A percentile compares a stretch with the other conserved stretches of the same genome.
Evolutionary conservation across 2,329 filamentous ascomycete species (phyloP).

Genomic region (Teratosphaeriaceae sp.): DNA sequence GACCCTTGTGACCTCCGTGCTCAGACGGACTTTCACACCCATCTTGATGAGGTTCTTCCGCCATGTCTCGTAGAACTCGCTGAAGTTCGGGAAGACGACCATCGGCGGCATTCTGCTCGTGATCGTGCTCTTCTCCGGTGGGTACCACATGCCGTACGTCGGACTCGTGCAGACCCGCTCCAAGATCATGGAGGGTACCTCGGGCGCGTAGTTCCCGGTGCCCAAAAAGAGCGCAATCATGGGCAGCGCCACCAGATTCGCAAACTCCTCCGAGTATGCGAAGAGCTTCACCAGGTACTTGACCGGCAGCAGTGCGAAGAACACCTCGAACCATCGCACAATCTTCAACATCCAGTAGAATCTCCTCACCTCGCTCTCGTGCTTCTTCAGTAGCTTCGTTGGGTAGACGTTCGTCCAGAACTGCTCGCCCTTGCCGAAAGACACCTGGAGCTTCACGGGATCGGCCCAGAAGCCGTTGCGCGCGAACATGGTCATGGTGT

Average conservation of each 20-base stretch:
- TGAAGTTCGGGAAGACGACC: conserved; percentile 58
- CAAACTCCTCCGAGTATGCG: conserved; percentile 62
- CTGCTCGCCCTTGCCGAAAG: conserved; percentile 55
- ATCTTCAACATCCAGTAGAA: conserved; percentile 51
- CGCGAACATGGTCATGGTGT: conserved; percentile 59
- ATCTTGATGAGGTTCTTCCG: conserved; percentile 46
- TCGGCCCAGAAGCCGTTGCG: conserved; percentile 51
- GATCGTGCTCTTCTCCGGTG: conserved; percentile 41
- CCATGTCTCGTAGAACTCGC: conserved; percentile 56
- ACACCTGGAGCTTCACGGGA: conserved; percentile 54
- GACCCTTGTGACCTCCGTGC: conserved; percentile 50
- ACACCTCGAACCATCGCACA: conserved; percentile 53
- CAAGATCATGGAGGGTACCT: conserved; percentile 63
- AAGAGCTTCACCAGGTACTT: conserved; percentile 61
- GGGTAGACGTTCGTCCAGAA: conserved; percentile 64
- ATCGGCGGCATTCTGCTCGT: conserved; percentile 48
- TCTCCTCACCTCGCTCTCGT: conserved; percentile 49
- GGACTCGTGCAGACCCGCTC: conserved; percentile 45
- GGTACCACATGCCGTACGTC: conserved; percentile 55
- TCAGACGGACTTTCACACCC: conserved; percentile 51
- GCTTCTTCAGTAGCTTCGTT: conserved; percentile 50
- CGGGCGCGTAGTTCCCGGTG: conserved; percentile 67
- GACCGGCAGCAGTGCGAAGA: conserved; percentile 56
- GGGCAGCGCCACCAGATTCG: conserved; percentile 63
- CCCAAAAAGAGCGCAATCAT: conserved; percentile 68